Evolutionary conservation across 257 asterid species (phyloP).

Genomic region (Nicotiana otophora): DNA sequence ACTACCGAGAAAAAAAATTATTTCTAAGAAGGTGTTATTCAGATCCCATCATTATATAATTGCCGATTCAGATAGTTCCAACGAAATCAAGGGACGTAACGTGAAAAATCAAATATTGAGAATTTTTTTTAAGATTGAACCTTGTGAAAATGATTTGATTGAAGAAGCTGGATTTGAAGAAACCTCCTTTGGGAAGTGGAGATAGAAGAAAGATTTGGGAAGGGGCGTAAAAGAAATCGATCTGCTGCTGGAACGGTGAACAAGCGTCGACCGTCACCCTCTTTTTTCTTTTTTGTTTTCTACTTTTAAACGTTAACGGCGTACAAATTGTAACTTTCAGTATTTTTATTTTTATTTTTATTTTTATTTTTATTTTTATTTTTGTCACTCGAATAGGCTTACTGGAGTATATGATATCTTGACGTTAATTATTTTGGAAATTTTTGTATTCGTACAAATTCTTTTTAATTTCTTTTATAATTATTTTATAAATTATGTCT

Average conservation of each 20-base stretch:
- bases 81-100: background rate
- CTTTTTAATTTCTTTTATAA: too few species aligned
- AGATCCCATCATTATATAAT: background rate
- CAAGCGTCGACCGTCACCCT: constrained; percentile 12
- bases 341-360: too few species aligned
- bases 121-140: background rate
- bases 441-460: too few species aligned
- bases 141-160: background rate
- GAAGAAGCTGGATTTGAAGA: background rate
- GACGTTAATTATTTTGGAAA: too few species aligned
- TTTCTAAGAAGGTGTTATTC: background rate
- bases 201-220: background rate
- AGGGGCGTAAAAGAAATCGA: background rate
- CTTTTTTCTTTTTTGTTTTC: background rate
- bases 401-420: too few species aligned
- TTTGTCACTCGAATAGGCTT: too few species aligned
- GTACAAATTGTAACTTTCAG: background rate
- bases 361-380: too few species aligned
- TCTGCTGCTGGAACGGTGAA: constrained; percentile 1
- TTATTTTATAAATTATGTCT: too few species aligned
- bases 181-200: background rate
- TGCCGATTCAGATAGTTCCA: background rate
- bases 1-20: background rate
- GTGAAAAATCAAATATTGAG: background rate
- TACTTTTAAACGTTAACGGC: background rate